phyloP scores from a whole-genome alignment of 1,284 basidiomycete species.

The Fomitopsis betulina region DNA sequence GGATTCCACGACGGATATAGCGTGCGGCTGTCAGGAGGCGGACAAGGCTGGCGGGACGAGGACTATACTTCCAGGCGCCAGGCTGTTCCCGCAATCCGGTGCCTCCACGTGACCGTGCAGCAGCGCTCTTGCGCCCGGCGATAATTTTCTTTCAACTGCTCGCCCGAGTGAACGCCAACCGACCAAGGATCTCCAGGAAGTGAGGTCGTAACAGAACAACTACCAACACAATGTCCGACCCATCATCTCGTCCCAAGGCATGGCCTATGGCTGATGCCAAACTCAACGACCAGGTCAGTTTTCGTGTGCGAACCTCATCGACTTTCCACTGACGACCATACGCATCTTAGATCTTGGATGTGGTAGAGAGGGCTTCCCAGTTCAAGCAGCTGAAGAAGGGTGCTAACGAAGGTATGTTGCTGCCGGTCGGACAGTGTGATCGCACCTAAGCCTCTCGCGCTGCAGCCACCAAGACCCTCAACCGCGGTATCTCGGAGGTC shows the following conservation, averaged over 20 bases:
- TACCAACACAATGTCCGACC: conserved; percentile 49
- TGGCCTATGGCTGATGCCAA: conserved; percentile 90
- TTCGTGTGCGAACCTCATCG: conserved; percentile 19
- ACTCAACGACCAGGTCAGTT: conserved; percentile 89
- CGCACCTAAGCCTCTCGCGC: conserved; percentile 4
- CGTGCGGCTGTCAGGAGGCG: neutral
- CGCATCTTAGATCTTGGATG: conserved; percentile 72
- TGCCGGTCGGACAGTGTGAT: neutral
- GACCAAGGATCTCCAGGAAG: conserved; percentile 73
- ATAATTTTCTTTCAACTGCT: conserved; percentile 8
- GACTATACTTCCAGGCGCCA: neutral
- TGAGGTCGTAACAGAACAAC: conserved; percentile 52
- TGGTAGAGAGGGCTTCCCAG: conserved; percentile 85
- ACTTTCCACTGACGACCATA: neutral
- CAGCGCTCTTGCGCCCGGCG: neutral
- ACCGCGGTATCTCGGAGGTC: conserved; percentile 98
- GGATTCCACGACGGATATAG: neutral
- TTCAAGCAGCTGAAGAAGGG: conserved; percentile 99
- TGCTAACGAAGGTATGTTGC: conserved; percentile 78
- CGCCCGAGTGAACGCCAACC: conserved; percentile 14
- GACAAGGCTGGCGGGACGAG: neutral
- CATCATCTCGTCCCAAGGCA: conserved; percentile 61
- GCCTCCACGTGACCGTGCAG: neutral
- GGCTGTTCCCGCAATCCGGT: neutral
- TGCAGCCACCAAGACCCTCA: conserved; percentile 92